Conservation (phyloP, 345 rosid species). For the Salix purpurea region DNA sequence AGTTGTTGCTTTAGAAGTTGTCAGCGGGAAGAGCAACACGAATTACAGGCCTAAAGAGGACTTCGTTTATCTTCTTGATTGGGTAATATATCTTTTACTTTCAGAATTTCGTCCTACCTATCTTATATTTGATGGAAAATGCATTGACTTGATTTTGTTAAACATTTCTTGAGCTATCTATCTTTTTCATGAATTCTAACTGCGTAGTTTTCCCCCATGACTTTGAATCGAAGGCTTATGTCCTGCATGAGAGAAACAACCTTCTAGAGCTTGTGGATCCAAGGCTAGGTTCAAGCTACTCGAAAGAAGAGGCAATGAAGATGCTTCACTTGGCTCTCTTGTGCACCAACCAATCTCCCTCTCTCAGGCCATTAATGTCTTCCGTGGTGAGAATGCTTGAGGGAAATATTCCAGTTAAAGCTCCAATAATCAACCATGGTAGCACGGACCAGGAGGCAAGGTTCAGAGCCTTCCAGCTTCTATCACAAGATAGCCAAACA, state of each 20-base stretch:
- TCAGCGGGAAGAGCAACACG: conserved; percentile 91
- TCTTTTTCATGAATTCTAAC: neutral
- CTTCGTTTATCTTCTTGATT: conserved; percentile 88
- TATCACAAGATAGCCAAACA: conserved; percentile 64
- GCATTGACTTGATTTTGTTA: too few relatives aligned
- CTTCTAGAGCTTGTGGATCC: conserved; percentile 80
- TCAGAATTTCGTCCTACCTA: too few relatives aligned
- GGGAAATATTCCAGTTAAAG: conserved; percentile 62
- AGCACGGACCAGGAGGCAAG: conserved; percentile 47
- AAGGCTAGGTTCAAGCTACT: conserved; percentile 48
- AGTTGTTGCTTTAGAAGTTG: conserved; percentile 71
- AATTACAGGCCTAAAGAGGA: conserved; percentile 92
- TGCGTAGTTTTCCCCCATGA: neutral
- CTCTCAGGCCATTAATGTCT: conserved; percentile 79
- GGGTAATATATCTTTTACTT: conserved; percentile 35
- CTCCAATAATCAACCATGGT: conserved; percentile 58
- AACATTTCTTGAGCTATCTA: too few relatives aligned
- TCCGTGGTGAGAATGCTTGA: conserved; percentile 75
- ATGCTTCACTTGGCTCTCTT: conserved; percentile 65
- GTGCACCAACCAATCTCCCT: conserved; percentile 88
- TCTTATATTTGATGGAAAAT: neutral
- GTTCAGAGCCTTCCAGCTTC: conserved; percentile 65
- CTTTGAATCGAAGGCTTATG: conserved; percentile 54
- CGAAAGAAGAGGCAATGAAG: conserved; percentile 56
- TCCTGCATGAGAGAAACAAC: conserved; percentile 83